Percentiles rank a stretch among this genome's conserved stretches.
Conservation (phyloP, 768 basidiomycete species). For the Rhodocollybia butyracea region DNA sequence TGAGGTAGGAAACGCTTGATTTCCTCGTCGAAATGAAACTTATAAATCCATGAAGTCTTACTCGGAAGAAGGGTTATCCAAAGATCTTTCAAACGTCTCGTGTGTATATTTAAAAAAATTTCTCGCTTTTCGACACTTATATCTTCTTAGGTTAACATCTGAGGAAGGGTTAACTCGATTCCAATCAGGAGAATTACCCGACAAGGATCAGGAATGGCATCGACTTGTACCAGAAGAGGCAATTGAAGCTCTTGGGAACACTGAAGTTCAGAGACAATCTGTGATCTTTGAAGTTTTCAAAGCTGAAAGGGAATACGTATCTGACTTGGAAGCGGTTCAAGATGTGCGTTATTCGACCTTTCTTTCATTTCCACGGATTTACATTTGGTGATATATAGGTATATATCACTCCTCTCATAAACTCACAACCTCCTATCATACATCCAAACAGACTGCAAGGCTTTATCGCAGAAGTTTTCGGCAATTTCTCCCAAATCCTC, state of each 20-base stretch:
- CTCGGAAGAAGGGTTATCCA: constrained; percentile 26
- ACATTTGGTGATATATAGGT: constrained; percentile 39
- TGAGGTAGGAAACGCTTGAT: constrained; percentile 25
- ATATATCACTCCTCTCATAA: constrained; percentile 64
- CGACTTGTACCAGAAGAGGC: constrained; percentile 72
- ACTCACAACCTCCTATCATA: constrained; percentile 65
- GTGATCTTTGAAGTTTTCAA: constrained; percentile 88
- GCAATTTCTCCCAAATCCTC: constrained; percentile 70
- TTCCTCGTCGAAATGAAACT: constrained; percentile 8
- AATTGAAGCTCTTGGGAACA: constrained; percentile 62
- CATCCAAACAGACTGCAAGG: constrained; percentile 46
- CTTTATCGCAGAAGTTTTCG: constrained; percentile 83
- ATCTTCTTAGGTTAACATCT: constrained; percentile 48
- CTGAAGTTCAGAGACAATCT: constrained; percentile 83
- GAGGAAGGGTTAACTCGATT: constrained; percentile 65
- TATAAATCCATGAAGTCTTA: constrained; percentile 17
- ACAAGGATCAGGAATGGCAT: constrained; percentile 82
- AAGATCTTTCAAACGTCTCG: constrained; percentile 35
- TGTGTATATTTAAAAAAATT: constrained; percentile 25
- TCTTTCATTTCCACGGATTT: background rate
- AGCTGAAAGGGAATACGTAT: constrained; percentile 84
- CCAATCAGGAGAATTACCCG: constrained; percentile 61
- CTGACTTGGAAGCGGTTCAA: constrained; percentile 69
- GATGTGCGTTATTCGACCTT: constrained; percentile 41
- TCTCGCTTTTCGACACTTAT: constrained; percentile 10